Percentiles rank a stretch among this genome's conserved stretches.
Evolutionary conservation across 352 stramenopile genomes (phyloP).

Genomic region (Phytophthora cajani): DNA sequence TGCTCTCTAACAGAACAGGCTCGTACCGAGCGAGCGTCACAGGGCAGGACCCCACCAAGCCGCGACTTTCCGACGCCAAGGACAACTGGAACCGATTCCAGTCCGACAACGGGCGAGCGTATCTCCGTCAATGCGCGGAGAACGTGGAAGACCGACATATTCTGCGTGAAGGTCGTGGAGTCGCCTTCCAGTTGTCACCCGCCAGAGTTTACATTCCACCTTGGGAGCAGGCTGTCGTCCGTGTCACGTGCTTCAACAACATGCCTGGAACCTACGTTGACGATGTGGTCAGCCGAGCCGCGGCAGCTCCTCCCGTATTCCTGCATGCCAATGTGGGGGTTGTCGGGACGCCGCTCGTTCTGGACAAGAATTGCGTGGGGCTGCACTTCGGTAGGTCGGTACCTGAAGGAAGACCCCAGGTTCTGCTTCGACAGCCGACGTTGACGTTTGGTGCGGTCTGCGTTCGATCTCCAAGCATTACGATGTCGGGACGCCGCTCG

Average conservation of each 20-base stretch:
- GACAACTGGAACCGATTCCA: conserved; percentile 64
- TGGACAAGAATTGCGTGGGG: conserved; percentile 76
- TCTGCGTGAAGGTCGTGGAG: conserved; percentile 54
- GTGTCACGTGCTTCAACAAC: conserved; percentile 79
- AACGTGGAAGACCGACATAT: conserved; percentile 54
- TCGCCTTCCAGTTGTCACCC: conserved; percentile 57
- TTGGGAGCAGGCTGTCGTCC: conserved; percentile 65
- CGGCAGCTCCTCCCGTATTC: conserved; percentile 61
- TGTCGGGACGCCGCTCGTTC: conserved; percentile 57
- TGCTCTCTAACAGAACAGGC: conserved; percentile 11
- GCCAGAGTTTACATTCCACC: conserved; percentile 46
- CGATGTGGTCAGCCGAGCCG: conserved; percentile 63
- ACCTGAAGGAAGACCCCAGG: conserved; percentile 4
- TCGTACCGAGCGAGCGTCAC: conserved; percentile 10
- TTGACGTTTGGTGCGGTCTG: conserved; percentile 60
- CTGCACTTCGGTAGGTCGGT: conserved; percentile 45
- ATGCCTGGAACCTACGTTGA: conserved; percentile 74
- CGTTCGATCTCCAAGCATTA: conserved; percentile 48
- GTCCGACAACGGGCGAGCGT: conserved; percentile 53
- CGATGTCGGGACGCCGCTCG: conserved; percentile 61
- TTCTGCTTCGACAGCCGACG: conserved; percentile 33
- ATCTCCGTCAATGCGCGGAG: conserved; percentile 50
- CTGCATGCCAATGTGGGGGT: conserved; percentile 62
- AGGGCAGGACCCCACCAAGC: conserved; percentile 24
- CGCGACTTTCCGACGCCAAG: conserved; percentile 45